Percentiles rank a stretch among this genome's conserved stretches.
Conservation (phyloP, 345 rosid species). For the Hypericum androsaemum region DNA sequence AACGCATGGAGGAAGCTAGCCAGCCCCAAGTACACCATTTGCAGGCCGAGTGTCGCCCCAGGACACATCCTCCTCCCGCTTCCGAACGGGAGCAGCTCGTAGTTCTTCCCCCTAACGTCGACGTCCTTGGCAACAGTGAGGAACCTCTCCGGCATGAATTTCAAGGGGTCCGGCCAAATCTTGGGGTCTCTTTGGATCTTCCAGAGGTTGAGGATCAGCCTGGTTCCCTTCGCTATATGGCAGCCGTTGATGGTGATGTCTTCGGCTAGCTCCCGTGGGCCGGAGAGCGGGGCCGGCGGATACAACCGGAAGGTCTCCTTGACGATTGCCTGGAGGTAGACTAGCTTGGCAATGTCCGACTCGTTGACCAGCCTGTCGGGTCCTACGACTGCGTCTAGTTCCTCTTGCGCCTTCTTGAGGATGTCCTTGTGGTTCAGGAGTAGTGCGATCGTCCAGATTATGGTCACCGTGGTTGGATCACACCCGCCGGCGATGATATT, state of each 20-base stretch:
- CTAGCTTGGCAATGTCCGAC: slow-evolving; percentile 2
- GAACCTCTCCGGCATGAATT: slow-evolving; percentile 16
- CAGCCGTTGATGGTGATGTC: slow-evolving; percentile 11
- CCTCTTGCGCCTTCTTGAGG: slow-evolving; percentile 5
- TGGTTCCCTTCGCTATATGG: slow-evolving; percentile 5
- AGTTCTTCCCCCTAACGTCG: slow-evolving; percentile 12
- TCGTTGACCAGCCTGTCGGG: slow-evolving; percentile 8
- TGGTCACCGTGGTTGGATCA: background rate
- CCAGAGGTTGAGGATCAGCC: slow-evolving; percentile 6
- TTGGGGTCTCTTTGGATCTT: slow-evolving; percentile 14
- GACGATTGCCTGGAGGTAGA: slow-evolving; percentile 6
- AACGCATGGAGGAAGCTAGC: slow-evolving; percentile 3
- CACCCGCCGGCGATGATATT: slow-evolving; percentile 3
- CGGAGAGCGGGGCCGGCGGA: slow-evolving; percentile 4
- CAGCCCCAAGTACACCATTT: background rate
- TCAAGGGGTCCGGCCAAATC: slow-evolving; percentile 11
- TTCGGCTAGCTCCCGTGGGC: slow-evolving; percentile 5
- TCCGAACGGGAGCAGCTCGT: background rate
- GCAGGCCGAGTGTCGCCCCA: slow-evolving; percentile 1
- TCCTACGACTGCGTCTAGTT: slow-evolving; percentile 4
- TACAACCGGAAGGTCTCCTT: slow-evolving; percentile 8
- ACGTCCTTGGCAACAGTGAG: slow-evolving; percentile 4
- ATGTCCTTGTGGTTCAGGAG: background rate
- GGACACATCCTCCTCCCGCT: slow-evolving; percentile 4
- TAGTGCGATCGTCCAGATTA: slow-evolving; percentile 10